Evolutionary conservation across 1,284 basidiomycete species (phyloP).

Genomic region (Leccinum olivaceoglutinosum): DNA sequence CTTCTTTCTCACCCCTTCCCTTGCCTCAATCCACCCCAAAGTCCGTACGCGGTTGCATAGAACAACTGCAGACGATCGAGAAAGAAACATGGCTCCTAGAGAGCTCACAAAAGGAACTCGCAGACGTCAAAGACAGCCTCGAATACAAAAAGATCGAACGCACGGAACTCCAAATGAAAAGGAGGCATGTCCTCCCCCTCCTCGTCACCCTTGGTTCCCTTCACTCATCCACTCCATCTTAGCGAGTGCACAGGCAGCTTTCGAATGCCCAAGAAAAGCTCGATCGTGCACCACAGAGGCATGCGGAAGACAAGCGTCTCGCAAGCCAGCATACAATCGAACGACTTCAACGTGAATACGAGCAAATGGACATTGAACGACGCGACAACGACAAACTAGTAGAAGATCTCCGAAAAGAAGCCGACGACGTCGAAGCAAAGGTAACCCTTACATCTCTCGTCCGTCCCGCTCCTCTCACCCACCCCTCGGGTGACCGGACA

Average conservation of each 20-base stretch:
- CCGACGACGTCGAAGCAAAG: conserved; percentile 58
- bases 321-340: conserved; percentile 67
- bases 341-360: conserved; percentile 68
- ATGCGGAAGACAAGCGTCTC: conserved; percentile 68
- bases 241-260: conserved; percentile 75
- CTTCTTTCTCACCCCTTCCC: not conserved
- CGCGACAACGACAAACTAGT: conserved; percentile 71
- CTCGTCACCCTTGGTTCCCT: not conserved
- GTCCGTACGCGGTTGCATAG: conserved; percentile 65
- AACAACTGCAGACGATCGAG: conserved; percentile 68
- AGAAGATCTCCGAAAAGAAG: conserved; percentile 66
- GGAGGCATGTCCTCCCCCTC: conserved; percentile 44
- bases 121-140: conserved; percentile 57
- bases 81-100: conserved; percentile 62
- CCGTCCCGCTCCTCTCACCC: not conserved
- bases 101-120: conserved; percentile 55
- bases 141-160: conserved; percentile 69
- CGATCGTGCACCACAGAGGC: conserved; percentile 58
- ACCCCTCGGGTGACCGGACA: conserved; percentile 64
- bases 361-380: conserved; percentile 69
- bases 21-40: conserved; percentile 23
- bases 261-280: conserved; percentile 74
- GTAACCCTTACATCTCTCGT: conserved; percentile 28
- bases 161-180: conserved; percentile 59
- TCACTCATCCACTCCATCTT: conserved; percentile 3